A percentile compares a stretch with the other conserved stretches of the same genome.
Evolutionary conservation across 2,329 filamentous ascomycete species (phyloP).

Genomic region (Fusarium robinianum): DNA sequence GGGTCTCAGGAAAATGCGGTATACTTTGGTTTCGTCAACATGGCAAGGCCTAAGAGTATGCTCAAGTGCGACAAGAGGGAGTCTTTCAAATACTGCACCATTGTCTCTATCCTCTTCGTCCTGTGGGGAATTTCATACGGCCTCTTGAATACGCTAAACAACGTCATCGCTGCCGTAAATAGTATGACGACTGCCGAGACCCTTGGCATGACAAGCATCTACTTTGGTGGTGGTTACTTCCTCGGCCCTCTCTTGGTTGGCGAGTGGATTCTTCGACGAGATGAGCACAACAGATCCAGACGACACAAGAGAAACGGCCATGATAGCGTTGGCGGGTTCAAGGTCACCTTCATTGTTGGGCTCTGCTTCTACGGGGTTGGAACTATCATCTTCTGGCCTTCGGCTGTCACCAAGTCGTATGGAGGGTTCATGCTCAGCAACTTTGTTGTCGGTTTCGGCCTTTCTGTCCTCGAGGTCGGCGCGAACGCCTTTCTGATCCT

Average conservation of each 20-base stretch:
- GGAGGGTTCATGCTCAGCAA: conserved; percentile 75
- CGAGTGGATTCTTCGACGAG: conserved; percentile 70
- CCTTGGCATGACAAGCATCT: conserved; percentile 69
- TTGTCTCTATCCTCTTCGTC: conserved; percentile 82
- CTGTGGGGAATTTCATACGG: conserved; percentile 93
- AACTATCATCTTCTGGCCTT: conserved; percentile 87
- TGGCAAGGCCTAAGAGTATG: conserved; percentile 71
- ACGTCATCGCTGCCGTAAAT: conserved; percentile 66
- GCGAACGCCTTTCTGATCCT: conserved; percentile 76
- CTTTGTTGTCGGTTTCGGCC: conserved; percentile 76
- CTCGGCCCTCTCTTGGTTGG: conserved; percentile 72
- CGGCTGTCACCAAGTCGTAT: conserved; percentile 73
- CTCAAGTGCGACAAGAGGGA: conserved; percentile 65
- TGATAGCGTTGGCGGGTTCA: conserved; percentile 67
- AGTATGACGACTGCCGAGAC: conserved; percentile 65
- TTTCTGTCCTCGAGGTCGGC: conserved; percentile 77
- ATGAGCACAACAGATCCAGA: conserved; percentile 60
- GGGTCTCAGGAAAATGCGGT: conserved; percentile 49
- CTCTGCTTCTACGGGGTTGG: conserved; percentile 74
- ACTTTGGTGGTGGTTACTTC: conserved; percentile 73
- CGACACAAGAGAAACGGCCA: conserved; percentile 44
- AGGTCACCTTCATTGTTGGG: conserved; percentile 78
- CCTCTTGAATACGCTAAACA: conserved; percentile 80
- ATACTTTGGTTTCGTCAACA: conserved; percentile 80
- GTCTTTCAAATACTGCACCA: conserved; percentile 70